Conservation (phyloP, 2,329 filamentous ascomycete species). For the Ophiobolus disseminans region DNA sequence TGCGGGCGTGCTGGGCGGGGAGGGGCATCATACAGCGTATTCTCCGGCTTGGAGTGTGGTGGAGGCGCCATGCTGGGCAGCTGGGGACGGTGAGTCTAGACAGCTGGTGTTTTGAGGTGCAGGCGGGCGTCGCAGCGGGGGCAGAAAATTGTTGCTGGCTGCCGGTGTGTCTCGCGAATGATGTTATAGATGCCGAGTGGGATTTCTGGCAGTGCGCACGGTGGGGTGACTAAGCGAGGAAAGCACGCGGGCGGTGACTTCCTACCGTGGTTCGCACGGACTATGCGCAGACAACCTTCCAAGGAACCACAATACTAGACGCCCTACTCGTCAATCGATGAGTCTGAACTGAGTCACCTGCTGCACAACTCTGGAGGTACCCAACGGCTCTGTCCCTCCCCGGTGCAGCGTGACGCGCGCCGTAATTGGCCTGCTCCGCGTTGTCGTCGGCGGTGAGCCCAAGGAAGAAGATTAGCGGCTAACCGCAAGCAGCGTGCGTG, state of each 20-base stretch:
- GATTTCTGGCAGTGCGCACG: too few species aligned
- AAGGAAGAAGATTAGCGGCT: neutral
- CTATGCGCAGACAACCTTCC: too few species aligned
- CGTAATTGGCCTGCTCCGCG: slow-evolving; percentile 2
- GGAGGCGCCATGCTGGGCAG: slow-evolving; percentile 81
- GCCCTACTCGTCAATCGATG: too few species aligned
- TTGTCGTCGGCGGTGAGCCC: slow-evolving; percentile 3
- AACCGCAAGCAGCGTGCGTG: neutral
- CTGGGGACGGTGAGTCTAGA: slow-evolving; percentile 29
- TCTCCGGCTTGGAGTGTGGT: slow-evolving; percentile 97
- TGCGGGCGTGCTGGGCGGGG: neutral
- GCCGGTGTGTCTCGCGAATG: slow-evolving; percentile 25
- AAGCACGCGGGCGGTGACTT: neutral
- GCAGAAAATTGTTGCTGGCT: neutral
- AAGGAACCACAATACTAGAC: neutral
- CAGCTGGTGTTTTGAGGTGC: slow-evolving; percentile 37
- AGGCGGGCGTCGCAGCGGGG: slow-evolving; percentile 36
- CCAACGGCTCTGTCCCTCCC: slow-evolving; percentile 1
- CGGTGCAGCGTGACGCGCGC: neutral
- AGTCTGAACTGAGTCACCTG: too few species aligned
- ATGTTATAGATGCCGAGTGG: slow-evolving; percentile 12
- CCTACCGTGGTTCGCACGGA: too few species aligned
- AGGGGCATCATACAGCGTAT: slow-evolving; percentile 71
- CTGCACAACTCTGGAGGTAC: neutral
- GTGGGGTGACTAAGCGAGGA: slow-evolving; percentile 25